Percentiles rank a stretch among this genome's conserved stretches.
These are phyloP conservation scores for Globisporangium abappressorium DNA, from an alignment of 352 stramenopile species.

Conservation along the genomic window DNA sequence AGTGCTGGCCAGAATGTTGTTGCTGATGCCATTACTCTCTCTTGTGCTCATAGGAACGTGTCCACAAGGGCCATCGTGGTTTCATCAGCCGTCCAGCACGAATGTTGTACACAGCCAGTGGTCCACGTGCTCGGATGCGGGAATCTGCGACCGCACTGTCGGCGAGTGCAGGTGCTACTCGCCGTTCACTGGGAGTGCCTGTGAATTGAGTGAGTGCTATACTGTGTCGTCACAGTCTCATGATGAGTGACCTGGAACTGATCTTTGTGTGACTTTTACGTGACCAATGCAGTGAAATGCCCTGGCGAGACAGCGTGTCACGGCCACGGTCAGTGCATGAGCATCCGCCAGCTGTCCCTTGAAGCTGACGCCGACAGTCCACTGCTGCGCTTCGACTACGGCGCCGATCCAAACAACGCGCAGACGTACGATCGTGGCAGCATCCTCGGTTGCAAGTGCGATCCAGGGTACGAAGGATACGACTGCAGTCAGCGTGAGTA, in stretches of 20 bases:
- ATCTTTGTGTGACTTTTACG: not conserved
- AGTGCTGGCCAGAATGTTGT: not conserved
- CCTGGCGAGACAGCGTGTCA: slow-evolving; percentile 48
- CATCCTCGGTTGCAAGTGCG: slow-evolving; percentile 88
- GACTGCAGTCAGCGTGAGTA: slow-evolving; percentile 77
- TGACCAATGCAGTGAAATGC: slow-evolving; percentile 46
- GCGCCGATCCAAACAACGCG: slow-evolving; percentile 57
- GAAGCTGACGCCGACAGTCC: slow-evolving; percentile 50
- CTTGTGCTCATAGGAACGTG: slow-evolving; percentile 42
- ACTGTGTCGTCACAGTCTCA: no score
- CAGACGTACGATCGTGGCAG: slow-evolving; percentile 77
- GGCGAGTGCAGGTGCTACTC: slow-evolving; percentile 62
- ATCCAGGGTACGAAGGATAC: slow-evolving; percentile 87
- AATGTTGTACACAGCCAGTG: slow-evolving; percentile 58
- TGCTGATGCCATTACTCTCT: not conserved
- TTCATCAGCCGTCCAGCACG: slow-evolving; percentile 31
- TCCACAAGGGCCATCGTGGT: slow-evolving; percentile 63
- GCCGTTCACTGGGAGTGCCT: slow-evolving; percentile 57
- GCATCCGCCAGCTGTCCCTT: slow-evolving; percentile 58
- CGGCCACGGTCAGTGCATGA: slow-evolving; percentile 78
- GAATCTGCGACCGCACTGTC: slow-evolving; percentile 46
- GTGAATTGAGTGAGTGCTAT: slow-evolving; percentile 39
- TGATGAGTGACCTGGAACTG: not conserved
- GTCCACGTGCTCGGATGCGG: slow-evolving; percentile 56
- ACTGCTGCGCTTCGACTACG: slow-evolving; percentile 65